Conservation (phyloP, 176 grass and related monocot genomes). For the Melocanna baccifera region DNA sequence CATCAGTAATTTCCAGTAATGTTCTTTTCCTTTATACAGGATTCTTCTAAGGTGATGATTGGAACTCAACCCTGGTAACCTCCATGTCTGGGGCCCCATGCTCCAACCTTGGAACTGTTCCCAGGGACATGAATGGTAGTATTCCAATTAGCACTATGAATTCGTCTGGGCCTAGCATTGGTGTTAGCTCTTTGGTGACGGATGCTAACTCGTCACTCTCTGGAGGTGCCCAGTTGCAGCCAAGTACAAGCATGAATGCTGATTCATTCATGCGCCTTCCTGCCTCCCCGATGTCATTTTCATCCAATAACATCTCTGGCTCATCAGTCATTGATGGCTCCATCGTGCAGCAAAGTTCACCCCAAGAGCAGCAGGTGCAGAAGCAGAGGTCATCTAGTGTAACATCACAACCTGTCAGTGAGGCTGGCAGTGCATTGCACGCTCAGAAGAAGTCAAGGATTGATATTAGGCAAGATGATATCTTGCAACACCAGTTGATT, state of each 20-base stretch:
- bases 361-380: slow-evolving; percentile 74
- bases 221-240: slow-evolving; percentile 77
- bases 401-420: slow-evolving; percentile 72
- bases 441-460: slow-evolving; percentile 76
- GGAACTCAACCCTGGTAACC: slow-evolving; percentile 26
- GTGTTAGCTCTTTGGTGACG: slow-evolving; percentile 89
- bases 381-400: slow-evolving; percentile 78
- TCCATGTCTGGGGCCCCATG: slow-evolving; percentile 52
- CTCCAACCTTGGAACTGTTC: slow-evolving; percentile 51
- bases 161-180: slow-evolving; percentile 81
- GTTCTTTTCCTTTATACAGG: neutral
- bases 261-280: slow-evolving; percentile 90
- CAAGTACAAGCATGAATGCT: slow-evolving; percentile 79
- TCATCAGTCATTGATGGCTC: slow-evolving; percentile 92
- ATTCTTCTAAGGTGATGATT: slow-evolving; percentile 46
- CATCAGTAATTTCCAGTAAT: slow-evolving; percentile 5
- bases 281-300: slow-evolving; percentile 98
- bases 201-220: slow-evolving; percentile 88
- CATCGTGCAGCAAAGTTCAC: slow-evolving; percentile 75
- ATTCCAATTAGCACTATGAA: slow-evolving; percentile 56
- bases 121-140: slow-evolving; percentile 54
- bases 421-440: slow-evolving; percentile 35
- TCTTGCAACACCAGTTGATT: slow-evolving; percentile 66
- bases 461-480: slow-evolving; percentile 70
- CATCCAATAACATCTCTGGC: slow-evolving; percentile 93